A percentile compares a stretch with the other conserved stretches of the same genome.
phyloP scores from a whole-genome alignment of 768 basidiomycete genomes.

The Floccularia luteovirens region DNA sequence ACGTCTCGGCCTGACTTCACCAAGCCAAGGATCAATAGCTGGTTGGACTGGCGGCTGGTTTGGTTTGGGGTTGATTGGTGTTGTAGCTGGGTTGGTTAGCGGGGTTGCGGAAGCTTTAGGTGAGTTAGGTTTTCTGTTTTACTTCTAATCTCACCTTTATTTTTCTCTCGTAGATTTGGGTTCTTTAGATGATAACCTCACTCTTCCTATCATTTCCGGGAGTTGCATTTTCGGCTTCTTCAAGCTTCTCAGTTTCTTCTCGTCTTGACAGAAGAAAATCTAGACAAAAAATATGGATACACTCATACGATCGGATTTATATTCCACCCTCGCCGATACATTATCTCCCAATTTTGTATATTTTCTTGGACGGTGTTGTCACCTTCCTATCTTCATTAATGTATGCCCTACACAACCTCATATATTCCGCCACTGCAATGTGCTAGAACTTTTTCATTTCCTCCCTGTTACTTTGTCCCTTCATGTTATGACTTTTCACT shows the following conservation, averaged over 20 bases:
- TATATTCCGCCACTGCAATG: too few relatives aligned
- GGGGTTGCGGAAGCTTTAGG: slow-evolving; percentile 88
- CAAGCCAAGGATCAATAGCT: slow-evolving; percentile 11
- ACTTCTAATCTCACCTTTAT: slow-evolving; percentile 3
- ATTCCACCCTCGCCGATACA: too few relatives aligned
- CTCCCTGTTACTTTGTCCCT: too few relatives aligned
- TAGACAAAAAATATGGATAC: too few relatives aligned
- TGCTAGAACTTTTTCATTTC: too few relatives aligned
- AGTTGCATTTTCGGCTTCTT: slow-evolving; percentile 42
- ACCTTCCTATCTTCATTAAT: too few relatives aligned
- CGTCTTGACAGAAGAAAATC: slow-evolving; percentile 12
- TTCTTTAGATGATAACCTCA: slow-evolving; percentile 82
- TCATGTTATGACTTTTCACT: too few relatives aligned
- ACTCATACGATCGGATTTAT: too few relatives aligned
- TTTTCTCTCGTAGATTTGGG: slow-evolving; percentile 64
- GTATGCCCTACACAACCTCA: too few relatives aligned
- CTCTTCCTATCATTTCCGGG: slow-evolving; percentile 82
- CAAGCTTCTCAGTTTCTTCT: slow-evolving; percentile 26
- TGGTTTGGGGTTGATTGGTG: slow-evolving; percentile 48
- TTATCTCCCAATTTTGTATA: too few relatives aligned
- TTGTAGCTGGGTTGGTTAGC: slow-evolving; percentile 69
- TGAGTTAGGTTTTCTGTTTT: slow-evolving; percentile 30
- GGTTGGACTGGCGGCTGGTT: slow-evolving; percentile 25
- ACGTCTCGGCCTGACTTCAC: slow-evolving; percentile 15
- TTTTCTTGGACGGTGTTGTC: too few relatives aligned